Percentiles rank a stretch among this genome's conserved stretches.
Conservation (phyloP, 192 early-diverging fungal species). For the Gryganskiella cystojenkinii region DNA sequence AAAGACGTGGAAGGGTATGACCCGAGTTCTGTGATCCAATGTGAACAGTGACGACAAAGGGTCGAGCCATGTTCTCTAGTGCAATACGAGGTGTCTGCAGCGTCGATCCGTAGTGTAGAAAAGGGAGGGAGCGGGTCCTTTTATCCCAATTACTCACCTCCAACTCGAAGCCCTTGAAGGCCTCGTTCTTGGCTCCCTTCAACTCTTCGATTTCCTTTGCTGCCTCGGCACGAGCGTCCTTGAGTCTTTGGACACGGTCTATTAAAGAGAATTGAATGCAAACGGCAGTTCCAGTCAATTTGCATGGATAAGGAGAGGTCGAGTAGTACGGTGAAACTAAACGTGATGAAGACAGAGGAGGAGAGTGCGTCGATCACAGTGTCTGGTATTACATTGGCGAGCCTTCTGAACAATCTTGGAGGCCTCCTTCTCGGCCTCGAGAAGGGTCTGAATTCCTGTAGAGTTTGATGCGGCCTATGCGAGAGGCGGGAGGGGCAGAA, state of each 20-base stretch:
- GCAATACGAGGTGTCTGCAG: no score
- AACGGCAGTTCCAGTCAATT: no score
- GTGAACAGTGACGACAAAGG: no score
- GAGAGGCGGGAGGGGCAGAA: no score
- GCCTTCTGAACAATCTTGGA: slow-evolving; percentile 93
- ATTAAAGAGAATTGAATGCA: not conserved
- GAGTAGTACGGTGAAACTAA: no score
- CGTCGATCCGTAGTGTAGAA: no score
- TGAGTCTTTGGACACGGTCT: slow-evolving; percentile 92
- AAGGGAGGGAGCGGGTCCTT: no score
- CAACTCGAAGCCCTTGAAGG: slow-evolving; percentile 80
- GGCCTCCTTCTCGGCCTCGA: slow-evolving; percentile 98
- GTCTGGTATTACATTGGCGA: slow-evolving; percentile 76
- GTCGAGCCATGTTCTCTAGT: no score
- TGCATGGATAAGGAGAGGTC: no score
- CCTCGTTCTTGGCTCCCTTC: slow-evolving; percentile 85
- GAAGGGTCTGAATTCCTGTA: slow-evolving; percentile 94
- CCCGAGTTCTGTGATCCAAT: no score
- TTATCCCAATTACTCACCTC: slow-evolving; percentile 65
- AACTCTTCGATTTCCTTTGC: slow-evolving; percentile 90
- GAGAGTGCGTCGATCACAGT: no score
- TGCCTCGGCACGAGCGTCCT: slow-evolving; percentile 96
- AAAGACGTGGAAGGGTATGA: not conserved
- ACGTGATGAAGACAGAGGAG: no score
- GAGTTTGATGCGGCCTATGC: slow-evolving; percentile 70